phyloP scores from a whole-genome alignment of 75 land plant genomes.

The Azolla pinnata region DNA sequence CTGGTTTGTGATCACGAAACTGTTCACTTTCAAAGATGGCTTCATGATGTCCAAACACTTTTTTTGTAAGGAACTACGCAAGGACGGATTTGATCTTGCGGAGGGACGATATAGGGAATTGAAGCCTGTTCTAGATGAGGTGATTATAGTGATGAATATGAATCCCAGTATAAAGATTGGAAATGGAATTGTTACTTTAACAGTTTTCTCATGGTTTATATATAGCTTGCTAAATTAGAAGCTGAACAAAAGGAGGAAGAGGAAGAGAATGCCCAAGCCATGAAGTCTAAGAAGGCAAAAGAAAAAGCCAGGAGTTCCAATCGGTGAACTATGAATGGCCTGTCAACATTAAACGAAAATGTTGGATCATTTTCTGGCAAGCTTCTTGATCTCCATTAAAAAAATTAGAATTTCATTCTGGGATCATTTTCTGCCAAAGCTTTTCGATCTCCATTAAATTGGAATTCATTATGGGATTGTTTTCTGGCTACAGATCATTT shows the following conservation, averaged over 20 bases:
- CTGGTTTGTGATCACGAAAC: no score
- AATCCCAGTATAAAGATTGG: neutral
- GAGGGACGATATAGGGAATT: conserved; percentile 85
- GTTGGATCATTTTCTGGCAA: no score
- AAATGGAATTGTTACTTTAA: neutral
- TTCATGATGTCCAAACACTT: neutral
- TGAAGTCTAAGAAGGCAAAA: conserved; percentile 48
- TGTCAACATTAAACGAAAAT: no score
- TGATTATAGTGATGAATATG: conserved; percentile 10
- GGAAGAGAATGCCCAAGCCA: conserved; percentile 46
- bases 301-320: conserved; percentile 25
- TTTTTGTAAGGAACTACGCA: conserved; percentile 67
- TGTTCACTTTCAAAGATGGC: no score
- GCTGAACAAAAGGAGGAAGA: conserved; percentile 95
- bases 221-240: conserved; percentile 75
- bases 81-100: conserved; percentile 99
- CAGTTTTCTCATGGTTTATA: neutral
- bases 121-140: conserved; percentile 98
- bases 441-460: no score
- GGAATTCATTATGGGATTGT: no score
- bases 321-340: no score
- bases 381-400: no score
- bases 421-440: no score
- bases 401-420: no score
- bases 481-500: no score